These are phyloP conservation scores for Rhizopogon vinicolor DNA, from an alignment of 768 basidiomycete genomes.

Conservation along the genomic window DNA sequence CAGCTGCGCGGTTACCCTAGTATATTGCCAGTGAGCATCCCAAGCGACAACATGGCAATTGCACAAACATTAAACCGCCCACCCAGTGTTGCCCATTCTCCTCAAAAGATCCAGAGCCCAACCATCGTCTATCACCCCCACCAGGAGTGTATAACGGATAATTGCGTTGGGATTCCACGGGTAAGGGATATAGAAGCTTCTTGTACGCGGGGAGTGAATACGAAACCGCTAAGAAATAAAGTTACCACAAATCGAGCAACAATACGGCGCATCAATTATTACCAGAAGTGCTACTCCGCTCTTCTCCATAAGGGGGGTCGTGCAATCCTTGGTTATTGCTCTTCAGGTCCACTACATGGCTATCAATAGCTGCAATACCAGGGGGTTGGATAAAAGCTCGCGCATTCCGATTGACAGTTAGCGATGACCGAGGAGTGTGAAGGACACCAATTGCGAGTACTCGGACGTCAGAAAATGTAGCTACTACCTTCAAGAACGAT, in stretches of 20 bases:
- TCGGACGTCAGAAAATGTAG: conserved; percentile 67
- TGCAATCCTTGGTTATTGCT: neutral
- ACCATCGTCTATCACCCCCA: conserved; percentile 64
- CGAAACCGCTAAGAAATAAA: neutral
- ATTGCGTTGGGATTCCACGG: conserved; percentile 47
- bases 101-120: conserved; percentile 40
- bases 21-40: conserved; percentile 1
- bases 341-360: neutral
- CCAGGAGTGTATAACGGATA: conserved; percentile 76
- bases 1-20: conserved; percentile 62
- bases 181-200: conserved; percentile 51
- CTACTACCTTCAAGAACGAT: conserved; percentile 45
- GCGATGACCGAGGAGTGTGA: conserved; percentile 48
- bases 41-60: conserved; percentile 1
- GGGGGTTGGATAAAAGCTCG: conserved; percentile 64
- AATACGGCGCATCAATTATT: conserved; percentile 1
- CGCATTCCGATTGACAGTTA: conserved; percentile 67
- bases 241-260: conserved; percentile 1
- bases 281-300: neutral
- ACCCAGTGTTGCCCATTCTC: conserved; percentile 69
- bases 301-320: neutral
- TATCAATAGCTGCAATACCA: conserved; percentile 40
- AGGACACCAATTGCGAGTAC: conserved; percentile 69
- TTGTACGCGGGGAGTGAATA: conserved; percentile 26
- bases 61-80: conserved; percentile 59